Evolutionary conservation across 352 stramenopile species (phyloP), one percentile per base, ranked within the genome.

Genomic region (Thalassiosira hispida): DNA sequence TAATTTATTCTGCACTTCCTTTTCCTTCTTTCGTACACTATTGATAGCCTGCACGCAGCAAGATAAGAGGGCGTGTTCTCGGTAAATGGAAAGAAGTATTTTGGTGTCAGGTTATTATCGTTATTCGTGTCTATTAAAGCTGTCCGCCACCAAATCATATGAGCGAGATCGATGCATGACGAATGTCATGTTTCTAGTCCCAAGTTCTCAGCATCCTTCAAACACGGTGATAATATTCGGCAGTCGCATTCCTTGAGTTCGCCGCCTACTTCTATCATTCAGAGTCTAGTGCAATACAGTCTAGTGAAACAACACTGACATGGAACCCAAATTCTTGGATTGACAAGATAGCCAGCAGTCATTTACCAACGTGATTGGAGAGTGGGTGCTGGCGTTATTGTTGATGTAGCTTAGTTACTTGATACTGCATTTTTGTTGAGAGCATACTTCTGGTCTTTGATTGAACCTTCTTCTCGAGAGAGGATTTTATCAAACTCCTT

Each of bases 401-500:
- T 52, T 46, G 67, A 69, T 42, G 67, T 51, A 23, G 66, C 64
- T 61, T 79, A 53, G 22, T 64, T 55, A 73, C 52, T 66, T 38
- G 47, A 22, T 40, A 12, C 22, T 47, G 29, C 8, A 69, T 38
- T 25, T 12, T 52, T 65, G 33, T n/a, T n/a, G n/a, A n/a, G n/a
- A 55, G 22, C 14, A 20, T 1, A 20, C 18, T 16, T 16, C 35
- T 73, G 38, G 3, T 71, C 51, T 46, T 71, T 69, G 25, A 27
- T n/a, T 25, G 23, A 52, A n/a, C 11, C 8, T 29, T 65, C 47
- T 49, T 81, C 59, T 12, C 74, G 83, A 56, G 85, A 82, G 33
- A 94, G 73, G 31, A 93, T 46, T 51, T 80, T 91, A 22, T 92
- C 75, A 59, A 93, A 94, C 33, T 84, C 63, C 38, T 84, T 84